A percentile compares a stretch with the other conserved stretches of the same genome.
Conservation (phyloP, 495 filamentous ascomycete genomes). For the Talaromyces trachyspermus region DNA sequence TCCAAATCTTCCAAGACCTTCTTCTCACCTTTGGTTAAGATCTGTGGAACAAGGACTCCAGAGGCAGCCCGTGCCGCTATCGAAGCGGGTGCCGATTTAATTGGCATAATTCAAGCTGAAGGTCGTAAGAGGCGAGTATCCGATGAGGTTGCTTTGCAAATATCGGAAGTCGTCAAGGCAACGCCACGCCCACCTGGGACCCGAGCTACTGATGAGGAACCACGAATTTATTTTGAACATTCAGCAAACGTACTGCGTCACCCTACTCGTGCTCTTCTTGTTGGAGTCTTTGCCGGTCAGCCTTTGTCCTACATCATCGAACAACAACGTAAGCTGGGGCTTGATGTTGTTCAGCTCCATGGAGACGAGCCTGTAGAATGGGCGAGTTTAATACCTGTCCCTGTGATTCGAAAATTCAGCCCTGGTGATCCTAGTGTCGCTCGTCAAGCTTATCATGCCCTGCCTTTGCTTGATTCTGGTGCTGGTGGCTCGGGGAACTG, state of each 20-base stretch:
- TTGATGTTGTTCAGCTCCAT: constrained; percentile 93
- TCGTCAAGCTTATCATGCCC: constrained; percentile 69
- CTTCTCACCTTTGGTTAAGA: constrained; percentile 69
- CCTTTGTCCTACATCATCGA: constrained; percentile 71
- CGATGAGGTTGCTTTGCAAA: constrained; percentile 66
- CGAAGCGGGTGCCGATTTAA: constrained; percentile 80
- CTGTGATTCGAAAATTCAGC: constrained; percentile 77
- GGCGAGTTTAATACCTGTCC: constrained; percentile 77
- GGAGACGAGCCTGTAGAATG: constrained; percentile 89
- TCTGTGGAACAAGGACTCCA: constrained; percentile 84
- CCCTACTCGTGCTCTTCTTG: constrained; percentile 64
- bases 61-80: constrained; percentile 76
- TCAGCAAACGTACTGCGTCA: constrained; percentile 43
- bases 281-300: constrained; percentile 92
- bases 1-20: constrained; percentile 14
- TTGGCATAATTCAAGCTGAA: constrained; percentile 86
- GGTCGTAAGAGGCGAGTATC: constrained; percentile 72
- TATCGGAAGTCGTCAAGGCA: constrained; percentile 69
- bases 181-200: constrained; percentile 30
- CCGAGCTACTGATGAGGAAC: constrained; percentile 16
- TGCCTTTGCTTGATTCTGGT: constrained; percentile 81
- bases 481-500: constrained; percentile 67
- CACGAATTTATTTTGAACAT: constrained; percentile 54
- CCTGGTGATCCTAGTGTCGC: constrained; percentile 64
- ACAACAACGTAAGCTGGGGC: constrained; percentile 62